phyloP scores from a whole-genome alignment of 176 grass and related monocot genomes.

The Oryza meridionalis region DNA sequence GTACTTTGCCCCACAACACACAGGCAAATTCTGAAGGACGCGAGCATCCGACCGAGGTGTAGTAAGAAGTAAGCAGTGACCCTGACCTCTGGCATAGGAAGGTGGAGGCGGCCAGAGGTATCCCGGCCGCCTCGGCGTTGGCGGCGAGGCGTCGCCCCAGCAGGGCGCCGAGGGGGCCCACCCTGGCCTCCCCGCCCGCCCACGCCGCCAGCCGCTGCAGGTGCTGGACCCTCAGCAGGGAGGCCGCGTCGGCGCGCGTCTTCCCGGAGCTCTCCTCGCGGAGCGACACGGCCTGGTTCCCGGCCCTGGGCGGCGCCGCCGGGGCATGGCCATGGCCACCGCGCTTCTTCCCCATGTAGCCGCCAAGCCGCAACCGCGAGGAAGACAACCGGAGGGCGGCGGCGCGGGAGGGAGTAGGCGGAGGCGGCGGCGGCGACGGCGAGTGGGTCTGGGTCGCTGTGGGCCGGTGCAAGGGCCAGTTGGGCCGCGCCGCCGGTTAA shows the following conservation, averaged over 20 bases:
- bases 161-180: conserved; percentile 45
- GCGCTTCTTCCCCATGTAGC: conserved; percentile 50
- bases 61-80: background rate
- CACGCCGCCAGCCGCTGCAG: conserved; percentile 51
- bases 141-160: conserved; percentile 53
- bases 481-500: too few relatives aligned
- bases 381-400: background rate
- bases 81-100: conserved; percentile 64
- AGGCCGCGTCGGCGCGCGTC: conserved; percentile 28
- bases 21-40: background rate
- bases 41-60: background rate
- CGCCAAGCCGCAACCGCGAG: background rate
- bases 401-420: background rate
- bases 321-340: background rate
- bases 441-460: too few relatives aligned
- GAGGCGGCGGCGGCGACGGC: too few relatives aligned
- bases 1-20: background rate
- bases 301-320: background rate
- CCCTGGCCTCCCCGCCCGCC: conserved; percentile 41
- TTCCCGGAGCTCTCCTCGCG: conserved; percentile 63
- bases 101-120: conserved; percentile 37
- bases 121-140: conserved; percentile 35
- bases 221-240: conserved; percentile 52
- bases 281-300: conserved; percentile 38
- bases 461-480: too few relatives aligned